phyloP scores from a whole-genome alignment of 148 eudicot genomes.

The Polygonum maritimum region DNA sequence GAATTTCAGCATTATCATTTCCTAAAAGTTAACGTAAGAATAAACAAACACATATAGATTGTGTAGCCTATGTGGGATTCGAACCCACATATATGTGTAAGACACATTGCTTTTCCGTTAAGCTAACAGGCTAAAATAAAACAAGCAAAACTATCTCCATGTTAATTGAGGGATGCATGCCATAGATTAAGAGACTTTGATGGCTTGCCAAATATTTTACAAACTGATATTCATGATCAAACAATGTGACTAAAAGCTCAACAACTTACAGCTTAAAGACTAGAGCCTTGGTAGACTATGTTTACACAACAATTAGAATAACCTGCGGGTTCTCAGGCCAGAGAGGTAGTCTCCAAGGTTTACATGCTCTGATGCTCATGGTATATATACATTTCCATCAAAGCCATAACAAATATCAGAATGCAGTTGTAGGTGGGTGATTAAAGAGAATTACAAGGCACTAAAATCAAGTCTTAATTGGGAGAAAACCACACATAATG shows the following conservation, averaged over 20 bases:
- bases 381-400: background rate
- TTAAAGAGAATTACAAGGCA: background rate
- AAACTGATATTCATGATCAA: background rate
- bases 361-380: background rate
- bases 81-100: too few relatives aligned
- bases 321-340: background rate
- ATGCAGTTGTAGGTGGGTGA: background rate
- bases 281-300: slow-evolving; percentile 82
- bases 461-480: background rate
- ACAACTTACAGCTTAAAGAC: slow-evolving; percentile 63
- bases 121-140: too few relatives aligned
- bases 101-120: too few relatives aligned
- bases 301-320: too few relatives aligned
- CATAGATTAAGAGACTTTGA: background rate
- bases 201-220: background rate
- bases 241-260: background rate
- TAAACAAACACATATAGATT: too few relatives aligned
- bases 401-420: background rate
- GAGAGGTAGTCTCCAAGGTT: background rate
- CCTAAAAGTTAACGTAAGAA: too few relatives aligned
- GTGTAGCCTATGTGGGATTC: too few relatives aligned
- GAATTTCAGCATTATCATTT: too few relatives aligned
- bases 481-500: background rate
- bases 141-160: too few relatives aligned
- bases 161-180: background rate